phyloP scores from a whole-genome alignment of 106 monocot species.

The Dioscorea alata region DNA sequence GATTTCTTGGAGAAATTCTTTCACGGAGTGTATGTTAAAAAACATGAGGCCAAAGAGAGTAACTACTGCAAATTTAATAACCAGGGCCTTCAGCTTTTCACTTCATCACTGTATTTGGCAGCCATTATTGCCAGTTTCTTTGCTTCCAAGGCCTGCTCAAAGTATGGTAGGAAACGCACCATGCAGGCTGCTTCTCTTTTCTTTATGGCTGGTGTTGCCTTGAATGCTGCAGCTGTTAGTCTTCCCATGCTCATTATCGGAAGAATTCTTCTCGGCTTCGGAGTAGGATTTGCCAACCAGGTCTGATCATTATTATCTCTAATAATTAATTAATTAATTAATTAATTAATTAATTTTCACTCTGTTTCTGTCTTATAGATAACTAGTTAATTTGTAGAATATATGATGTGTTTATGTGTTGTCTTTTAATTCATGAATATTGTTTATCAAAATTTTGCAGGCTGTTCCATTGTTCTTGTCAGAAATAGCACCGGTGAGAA shows the following conservation, averaged over 20 bases:
- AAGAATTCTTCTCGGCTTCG: constrained; percentile 43
- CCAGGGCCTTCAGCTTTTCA: constrained; percentile 43
- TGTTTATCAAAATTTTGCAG: neutral
- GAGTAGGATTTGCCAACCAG: constrained; percentile 49
- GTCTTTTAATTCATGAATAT: no score
- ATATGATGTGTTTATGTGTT: no score
- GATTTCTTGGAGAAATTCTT: constrained; percentile 49
- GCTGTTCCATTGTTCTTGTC: neutral
- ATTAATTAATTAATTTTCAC: no score
- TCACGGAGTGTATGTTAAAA: constrained; percentile 28
- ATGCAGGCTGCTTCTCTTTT: constrained; percentile 34
- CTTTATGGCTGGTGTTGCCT: constrained; percentile 43
- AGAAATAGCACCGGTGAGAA: neutral
- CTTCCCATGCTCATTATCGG: constrained; percentile 38
- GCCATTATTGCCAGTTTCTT: constrained; percentile 35
- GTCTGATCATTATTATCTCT: neutral
- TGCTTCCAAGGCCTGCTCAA: constrained; percentile 25
- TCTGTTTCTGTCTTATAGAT: no score
- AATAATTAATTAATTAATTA: no score
- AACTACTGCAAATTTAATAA: constrained; percentile 49
- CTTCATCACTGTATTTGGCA: constrained; percentile 49
- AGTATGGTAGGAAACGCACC: constrained; percentile 25
- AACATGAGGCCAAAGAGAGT: constrained; percentile 17
- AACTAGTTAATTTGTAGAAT: no score
- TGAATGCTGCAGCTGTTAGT: constrained; percentile 34